Percentiles rank a stretch among this genome's conserved stretches.
Evolutionary conservation across 2,329 filamentous ascomycete species (phyloP).

Genomic region (Gyromitra esculenta): DNA sequence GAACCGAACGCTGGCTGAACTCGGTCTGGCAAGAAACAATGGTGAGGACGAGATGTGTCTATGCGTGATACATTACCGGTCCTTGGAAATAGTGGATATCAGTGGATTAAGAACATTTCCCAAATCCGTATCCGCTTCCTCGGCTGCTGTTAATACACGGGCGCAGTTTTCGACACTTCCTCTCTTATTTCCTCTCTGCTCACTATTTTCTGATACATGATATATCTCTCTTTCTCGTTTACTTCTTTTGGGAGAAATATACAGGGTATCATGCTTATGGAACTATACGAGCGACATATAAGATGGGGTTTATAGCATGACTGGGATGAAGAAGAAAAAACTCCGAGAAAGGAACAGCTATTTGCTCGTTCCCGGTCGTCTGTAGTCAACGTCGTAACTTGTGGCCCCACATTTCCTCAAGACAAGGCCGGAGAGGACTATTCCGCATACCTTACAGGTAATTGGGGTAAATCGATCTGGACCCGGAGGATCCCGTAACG

Average conservation of each 20-base stretch:
- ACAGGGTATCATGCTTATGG: background rate
- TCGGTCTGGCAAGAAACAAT: constrained; percentile 16
- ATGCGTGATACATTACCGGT: constrained; percentile 11
- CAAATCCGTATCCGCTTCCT: constrained; percentile 1
- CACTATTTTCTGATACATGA: constrained; percentile 4
- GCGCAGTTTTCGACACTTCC: background rate
- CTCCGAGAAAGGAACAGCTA: constrained; percentile 20
- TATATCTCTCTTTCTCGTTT: constrained; percentile 6
- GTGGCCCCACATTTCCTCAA: constrained; percentile 17
- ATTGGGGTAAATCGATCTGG: constrained; percentile 40
- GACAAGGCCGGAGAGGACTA: background rate
- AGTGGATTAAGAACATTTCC: background rate
- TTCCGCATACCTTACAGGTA: background rate
- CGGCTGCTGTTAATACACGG: background rate
- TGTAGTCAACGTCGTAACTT: constrained; percentile 18
- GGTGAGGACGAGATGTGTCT: constrained; percentile 7
- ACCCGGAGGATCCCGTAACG: constrained; percentile 37
- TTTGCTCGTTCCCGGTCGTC: background rate
- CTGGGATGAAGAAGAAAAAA: background rate
- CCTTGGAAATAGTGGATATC: constrained; percentile 18
- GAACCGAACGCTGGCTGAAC: constrained; percentile 10
- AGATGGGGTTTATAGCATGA: constrained; percentile 9
- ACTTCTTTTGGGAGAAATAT: constrained; percentile 1
- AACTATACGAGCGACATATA: constrained; percentile 13
- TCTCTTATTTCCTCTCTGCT: background rate